Percentiles rank a stretch among this genome's conserved stretches.
These are phyloP conservation scores for Rhizopus arrhizus DNA, from an alignment of 371 early-diverging fungal genomes.

Conservation along the genomic window DNA sequence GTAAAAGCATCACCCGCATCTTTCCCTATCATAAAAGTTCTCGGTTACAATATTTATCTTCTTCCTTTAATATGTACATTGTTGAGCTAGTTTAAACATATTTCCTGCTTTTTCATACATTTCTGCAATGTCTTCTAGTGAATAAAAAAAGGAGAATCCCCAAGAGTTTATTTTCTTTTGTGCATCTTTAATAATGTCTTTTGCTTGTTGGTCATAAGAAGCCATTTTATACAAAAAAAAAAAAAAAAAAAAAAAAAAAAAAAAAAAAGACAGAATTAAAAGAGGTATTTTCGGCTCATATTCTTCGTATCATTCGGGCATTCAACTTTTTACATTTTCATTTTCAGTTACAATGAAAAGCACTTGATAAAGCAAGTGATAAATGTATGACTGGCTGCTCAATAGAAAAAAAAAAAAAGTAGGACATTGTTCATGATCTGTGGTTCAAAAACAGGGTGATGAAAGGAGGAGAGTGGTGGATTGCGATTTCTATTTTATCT, in stretches of 20 bases:
- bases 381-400: too few species aligned
- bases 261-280: not conserved
- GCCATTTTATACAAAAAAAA: not conserved
- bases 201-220: conserved; percentile 71
- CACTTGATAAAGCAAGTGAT: too few species aligned
- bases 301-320: too few species aligned
- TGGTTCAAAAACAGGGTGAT: too few species aligned
- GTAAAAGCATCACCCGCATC: conserved; percentile 92
- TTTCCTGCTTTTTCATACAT: conserved; percentile 90
- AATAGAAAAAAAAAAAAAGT: too few species aligned
- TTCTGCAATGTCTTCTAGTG: conserved; percentile 88
- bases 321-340: too few species aligned
- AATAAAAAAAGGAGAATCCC: conserved; percentile 68
- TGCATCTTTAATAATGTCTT: conserved; percentile 69
- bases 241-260: not conserved
- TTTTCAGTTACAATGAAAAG: too few species aligned
- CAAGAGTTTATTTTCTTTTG: conserved; percentile 74
- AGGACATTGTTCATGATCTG: too few species aligned
- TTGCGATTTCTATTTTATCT: not conserved
- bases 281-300: too few species aligned
- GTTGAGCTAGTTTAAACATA: conserved; percentile 86
- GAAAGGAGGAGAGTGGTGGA: too few species aligned
- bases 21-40: conserved; percentile 60
- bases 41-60: too few species aligned
- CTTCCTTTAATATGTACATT: conserved; percentile 55